These are phyloP conservation scores for Solanum peruvianum DNA, from an alignment of 257 asterid species.

Conservation along the genomic window DNA sequence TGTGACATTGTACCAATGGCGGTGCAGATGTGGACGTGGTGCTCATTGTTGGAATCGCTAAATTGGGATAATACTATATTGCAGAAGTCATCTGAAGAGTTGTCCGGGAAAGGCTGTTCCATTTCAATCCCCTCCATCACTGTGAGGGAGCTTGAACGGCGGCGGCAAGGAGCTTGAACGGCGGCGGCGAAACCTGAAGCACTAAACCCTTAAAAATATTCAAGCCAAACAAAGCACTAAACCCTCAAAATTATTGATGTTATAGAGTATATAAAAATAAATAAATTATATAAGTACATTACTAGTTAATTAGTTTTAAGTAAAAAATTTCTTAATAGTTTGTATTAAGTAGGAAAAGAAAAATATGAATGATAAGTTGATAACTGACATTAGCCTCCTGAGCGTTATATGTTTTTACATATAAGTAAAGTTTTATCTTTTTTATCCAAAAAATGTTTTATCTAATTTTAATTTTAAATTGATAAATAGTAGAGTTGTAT, in stretches of 20 bases:
- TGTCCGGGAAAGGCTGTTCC: slow-evolving; percentile 17
- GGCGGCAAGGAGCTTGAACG: background rate
- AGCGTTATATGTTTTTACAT: background rate
- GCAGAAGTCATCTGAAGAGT: slow-evolving; percentile 35
- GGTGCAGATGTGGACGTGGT: slow-evolving; percentile 68
- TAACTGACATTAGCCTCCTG: background rate
- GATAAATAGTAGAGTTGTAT: too few species aligned
- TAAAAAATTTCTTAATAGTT: background rate
- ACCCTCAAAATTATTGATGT: background rate
- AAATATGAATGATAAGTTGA: background rate
- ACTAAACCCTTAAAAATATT: background rate
- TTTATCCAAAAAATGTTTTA: too few species aligned
- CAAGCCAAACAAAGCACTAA: background rate
- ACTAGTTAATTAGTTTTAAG: background rate
- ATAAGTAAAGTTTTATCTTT: background rate
- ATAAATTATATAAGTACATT: too few species aligned
- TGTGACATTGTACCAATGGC: slow-evolving; percentile 72
- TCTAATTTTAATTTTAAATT: too few species aligned
- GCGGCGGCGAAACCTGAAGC: background rate
- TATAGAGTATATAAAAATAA: background rate
- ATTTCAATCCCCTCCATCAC: slow-evolving; percentile 39
- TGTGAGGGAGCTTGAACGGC: background rate
- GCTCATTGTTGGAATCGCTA: slow-evolving; percentile 45
- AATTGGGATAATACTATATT: slow-evolving; percentile 36
- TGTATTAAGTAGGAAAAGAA: background rate